Percentiles rank a stretch among this genome's conserved stretches.
Conservation (phyloP, 2,329 filamentous ascomycete genomes). For the Phaeosphaeriaceae sp. region DNA sequence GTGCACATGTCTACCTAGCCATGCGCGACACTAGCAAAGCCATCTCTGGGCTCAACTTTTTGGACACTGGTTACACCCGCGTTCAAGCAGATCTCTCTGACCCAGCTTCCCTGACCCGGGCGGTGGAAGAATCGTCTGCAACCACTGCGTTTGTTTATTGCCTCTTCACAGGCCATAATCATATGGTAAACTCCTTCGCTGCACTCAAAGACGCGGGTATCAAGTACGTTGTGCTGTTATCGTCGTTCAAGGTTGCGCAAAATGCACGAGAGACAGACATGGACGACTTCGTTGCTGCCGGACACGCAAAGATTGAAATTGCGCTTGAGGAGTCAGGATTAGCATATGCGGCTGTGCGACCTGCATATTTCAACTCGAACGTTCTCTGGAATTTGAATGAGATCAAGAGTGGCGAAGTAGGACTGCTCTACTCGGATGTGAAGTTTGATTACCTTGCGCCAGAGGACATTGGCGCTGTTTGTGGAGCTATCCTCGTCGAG, state of each 20-base stretch:
- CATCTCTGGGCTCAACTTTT: conserved; percentile 48
- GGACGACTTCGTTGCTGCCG: conserved; percentile 41
- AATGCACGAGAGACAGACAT: conserved; percentile 12
- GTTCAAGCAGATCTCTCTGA: conserved; percentile 56
- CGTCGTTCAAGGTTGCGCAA: conserved; percentile 43
- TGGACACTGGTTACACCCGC: conserved; percentile 44
- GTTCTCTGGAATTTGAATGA: conserved; percentile 25
- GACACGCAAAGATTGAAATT: conserved; percentile 56
- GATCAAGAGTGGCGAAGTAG: neutral
- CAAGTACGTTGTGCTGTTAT: conserved; percentile 55
- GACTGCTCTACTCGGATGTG: neutral
- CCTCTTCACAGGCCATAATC: conserved; percentile 40
- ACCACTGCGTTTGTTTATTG: conserved; percentile 59
- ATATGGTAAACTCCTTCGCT: conserved; percentile 50
- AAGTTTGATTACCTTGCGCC: conserved; percentile 1
- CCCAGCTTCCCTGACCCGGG: conserved; percentile 49
- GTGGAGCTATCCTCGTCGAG: neutral
- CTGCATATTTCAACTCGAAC: conserved; percentile 57
- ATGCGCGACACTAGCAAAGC: conserved; percentile 57
- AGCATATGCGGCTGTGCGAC: conserved; percentile 52
- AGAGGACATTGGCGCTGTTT: neutral
- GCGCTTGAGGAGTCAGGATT: conserved; percentile 51
- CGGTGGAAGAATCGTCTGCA: conserved; percentile 53
- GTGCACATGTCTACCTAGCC: conserved; percentile 56
- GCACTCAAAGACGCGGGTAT: conserved; percentile 57